phyloP scores from a whole-genome alignment of 1,139 yeast genomes.

The Lodderomyces oxycetoniae region DNA sequence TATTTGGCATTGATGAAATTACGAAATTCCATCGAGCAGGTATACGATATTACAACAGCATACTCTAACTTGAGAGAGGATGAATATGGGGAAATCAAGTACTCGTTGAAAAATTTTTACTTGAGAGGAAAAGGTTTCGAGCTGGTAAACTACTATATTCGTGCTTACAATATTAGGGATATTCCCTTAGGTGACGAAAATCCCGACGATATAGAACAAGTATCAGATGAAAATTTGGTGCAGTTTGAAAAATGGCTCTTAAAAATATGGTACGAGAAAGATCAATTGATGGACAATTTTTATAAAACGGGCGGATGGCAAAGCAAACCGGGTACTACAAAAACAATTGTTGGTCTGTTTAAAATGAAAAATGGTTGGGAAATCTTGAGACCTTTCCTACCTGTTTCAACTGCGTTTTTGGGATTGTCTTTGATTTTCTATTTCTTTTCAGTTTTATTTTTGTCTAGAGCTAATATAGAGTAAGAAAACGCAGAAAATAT shows the following conservation, averaged over 20 bases:
- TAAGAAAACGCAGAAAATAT: not conserved
- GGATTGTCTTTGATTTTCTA: slow-evolving; percentile 4
- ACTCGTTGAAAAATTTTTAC: slow-evolving; percentile 60
- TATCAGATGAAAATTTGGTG: slow-evolving; percentile 35
- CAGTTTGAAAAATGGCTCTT: slow-evolving; percentile 72
- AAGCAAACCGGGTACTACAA: slow-evolving; percentile 16
- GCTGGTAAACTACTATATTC: slow-evolving; percentile 57
- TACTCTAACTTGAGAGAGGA: slow-evolving; percentile 63
- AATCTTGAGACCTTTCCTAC: slow-evolving; percentile 18
- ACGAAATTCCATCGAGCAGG: slow-evolving; percentile 53
- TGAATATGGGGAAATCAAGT: slow-evolving; percentile 75
- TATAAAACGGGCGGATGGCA: slow-evolving; percentile 45
- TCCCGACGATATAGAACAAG: slow-evolving; percentile 40
- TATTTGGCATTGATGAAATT: slow-evolving; percentile 61
- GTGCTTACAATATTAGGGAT: slow-evolving; percentile 52
- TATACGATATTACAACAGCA: slow-evolving; percentile 82
- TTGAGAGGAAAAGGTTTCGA: slow-evolving; percentile 70
- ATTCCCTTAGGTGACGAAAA: slow-evolving; percentile 62
- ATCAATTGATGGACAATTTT: slow-evolving; percentile 56
- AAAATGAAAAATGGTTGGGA: slow-evolving; percentile 22
- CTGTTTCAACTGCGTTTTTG: slow-evolving; percentile 16
- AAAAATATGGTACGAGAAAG: slow-evolving; percentile 76
- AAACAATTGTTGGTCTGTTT: slow-evolving; percentile 28
- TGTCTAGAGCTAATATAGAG: not conserved
- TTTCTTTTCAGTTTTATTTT: slow-evolving; percentile 2